Base-by-base conservation (phyloP, 768 basidiomycete genomes). In the Suillus subluteus region DNA sequence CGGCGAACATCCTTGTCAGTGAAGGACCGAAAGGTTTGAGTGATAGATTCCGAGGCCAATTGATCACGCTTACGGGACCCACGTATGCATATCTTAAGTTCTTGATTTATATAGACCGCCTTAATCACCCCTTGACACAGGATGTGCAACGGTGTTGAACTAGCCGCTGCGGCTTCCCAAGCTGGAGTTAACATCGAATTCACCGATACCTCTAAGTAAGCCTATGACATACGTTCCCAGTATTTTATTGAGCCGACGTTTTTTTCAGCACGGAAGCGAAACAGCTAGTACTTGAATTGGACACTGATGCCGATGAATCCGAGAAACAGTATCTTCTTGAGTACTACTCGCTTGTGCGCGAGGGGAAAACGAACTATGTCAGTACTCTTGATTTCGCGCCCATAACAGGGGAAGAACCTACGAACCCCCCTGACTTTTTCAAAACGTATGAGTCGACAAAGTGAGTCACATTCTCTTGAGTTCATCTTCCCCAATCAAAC, bases 301-400 rank as follows among this genome's bases (percentile, higher is more conserved):
- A 68, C 30, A 66, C 46, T 21, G 55, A 66, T 32, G 41, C 62
- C 13, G 59, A 58, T 52, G 44, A 50, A 68, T 65, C 75, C 18
- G 77, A 78, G 62, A 76, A 74, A 63, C 74, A 77, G 63, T 78
- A 77, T 58, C 64, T 77, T 59, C 68, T 73, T 65, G 79, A 79
- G 66, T 73, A 72, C 62, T 75, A 70, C 59, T 72, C 74, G 44
- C 77, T 73, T 26, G 74, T 78, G n/a, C 71, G 75, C 35, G 77
- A 75, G 63, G 77, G 76, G 16, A 79, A 76, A 72, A 73, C 77
- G 44, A 71, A 69, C 69, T 74, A 74, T 64, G 23, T 62, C 43
- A 52, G 62, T 23, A 62, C 62, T 43, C 15, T 62, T 30, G 26
- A 23, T 37, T 62, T 52, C 16, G n/a, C 8, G 44, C 4, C 43